phyloP scores from a whole-genome alignment of 352 stramenopile species.

The Pythium sp. region DNA sequence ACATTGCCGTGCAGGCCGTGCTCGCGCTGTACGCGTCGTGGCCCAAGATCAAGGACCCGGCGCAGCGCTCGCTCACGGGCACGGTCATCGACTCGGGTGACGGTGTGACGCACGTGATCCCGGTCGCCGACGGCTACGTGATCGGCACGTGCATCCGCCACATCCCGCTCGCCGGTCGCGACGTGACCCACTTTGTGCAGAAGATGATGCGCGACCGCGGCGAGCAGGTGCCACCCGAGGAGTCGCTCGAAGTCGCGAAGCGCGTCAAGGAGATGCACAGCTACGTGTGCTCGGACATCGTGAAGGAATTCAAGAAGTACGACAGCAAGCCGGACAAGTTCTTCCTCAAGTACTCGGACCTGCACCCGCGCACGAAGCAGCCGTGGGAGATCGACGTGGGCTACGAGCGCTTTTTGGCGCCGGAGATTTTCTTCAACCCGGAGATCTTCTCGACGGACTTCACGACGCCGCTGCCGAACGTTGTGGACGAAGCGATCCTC shows the following conservation, averaged over 20 bases:
- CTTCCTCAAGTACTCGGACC: constrained; percentile 86
- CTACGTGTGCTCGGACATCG: constrained; percentile 94
- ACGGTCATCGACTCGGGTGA: constrained; percentile 95
- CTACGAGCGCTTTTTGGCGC: constrained; percentile 93
- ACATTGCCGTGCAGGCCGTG: constrained; percentile 95
- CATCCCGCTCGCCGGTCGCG: constrained; percentile 91
- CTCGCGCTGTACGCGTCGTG: constrained; percentile 93
- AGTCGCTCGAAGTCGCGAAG: constrained; percentile 90
- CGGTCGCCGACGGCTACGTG: constrained; percentile 94
- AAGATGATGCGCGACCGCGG: constrained; percentile 91
- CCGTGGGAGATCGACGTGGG: constrained; percentile 90
- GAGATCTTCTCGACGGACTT: constrained; percentile 96
- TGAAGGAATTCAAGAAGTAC: constrained; percentile 96
- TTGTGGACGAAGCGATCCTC: constrained; percentile 95
- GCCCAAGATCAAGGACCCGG: constrained; percentile 87
- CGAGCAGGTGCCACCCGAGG: constrained; percentile 90
- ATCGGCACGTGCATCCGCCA: constrained; percentile 94
- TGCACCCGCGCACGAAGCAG: constrained; percentile 78
- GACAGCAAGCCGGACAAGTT: constrained; percentile 91
- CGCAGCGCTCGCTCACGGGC: constrained; percentile 89
- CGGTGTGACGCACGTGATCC: constrained; percentile 94
- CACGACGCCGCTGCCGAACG: constrained; percentile 88
- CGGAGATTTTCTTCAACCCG: constrained; percentile 97
- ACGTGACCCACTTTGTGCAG: constrained; percentile 96
- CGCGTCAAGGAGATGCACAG: constrained; percentile 94